Conservation (phyloP, 2,329 filamentous ascomycete genomes). For the Ophiocordyceps camponoti-floridani region DNA sequence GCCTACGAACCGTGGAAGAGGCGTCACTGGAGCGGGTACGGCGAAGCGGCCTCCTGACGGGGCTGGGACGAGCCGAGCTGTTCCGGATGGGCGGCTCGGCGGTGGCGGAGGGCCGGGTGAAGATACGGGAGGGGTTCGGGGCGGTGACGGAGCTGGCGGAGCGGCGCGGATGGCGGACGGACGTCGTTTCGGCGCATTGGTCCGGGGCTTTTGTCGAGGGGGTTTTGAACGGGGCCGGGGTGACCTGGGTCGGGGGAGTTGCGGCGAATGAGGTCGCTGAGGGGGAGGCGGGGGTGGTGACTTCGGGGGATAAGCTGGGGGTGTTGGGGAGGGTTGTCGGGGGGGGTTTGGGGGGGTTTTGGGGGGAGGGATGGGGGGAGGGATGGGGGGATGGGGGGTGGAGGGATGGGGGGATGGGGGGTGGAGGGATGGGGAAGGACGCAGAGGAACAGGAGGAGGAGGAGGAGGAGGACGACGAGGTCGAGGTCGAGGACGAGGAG, state of each 20-base stretch:
- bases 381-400: too few species aligned
- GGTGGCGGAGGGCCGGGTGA: conserved; percentile 13
- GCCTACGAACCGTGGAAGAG: conserved; percentile 24
- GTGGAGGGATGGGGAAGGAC: too few species aligned
- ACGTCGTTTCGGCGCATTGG: conserved; percentile 34
- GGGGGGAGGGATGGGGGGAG: too few species aligned
- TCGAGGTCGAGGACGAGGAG: too few species aligned
- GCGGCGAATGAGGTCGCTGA: conserved; percentile 26
- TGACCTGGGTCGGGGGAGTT: conserved; percentile 11
- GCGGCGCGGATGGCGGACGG: conserved; percentile 17
- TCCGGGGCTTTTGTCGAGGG: conserved; percentile 28
- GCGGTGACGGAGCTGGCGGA: conserved; percentile 11
- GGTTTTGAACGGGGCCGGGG: conserved; percentile 15
- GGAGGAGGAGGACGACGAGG: too few species aligned
- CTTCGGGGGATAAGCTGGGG: conserved; percentile 27
- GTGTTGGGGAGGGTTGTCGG: conserved; percentile 10
- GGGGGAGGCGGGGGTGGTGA: conserved; percentile 9
- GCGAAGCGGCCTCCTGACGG: conserved; percentile 24
- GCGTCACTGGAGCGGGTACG: conserved; percentile 26
- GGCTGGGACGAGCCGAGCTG: conserved; percentile 15
- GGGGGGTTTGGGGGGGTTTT: too few species aligned
- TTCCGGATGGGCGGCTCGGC: conserved; percentile 19
- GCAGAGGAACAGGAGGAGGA: too few species aligned
- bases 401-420: too few species aligned
- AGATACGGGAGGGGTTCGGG: conserved; percentile 21